Conservation (phyloP, 352 stramenopile species). For the Globisporangium ultimum region DNA sequence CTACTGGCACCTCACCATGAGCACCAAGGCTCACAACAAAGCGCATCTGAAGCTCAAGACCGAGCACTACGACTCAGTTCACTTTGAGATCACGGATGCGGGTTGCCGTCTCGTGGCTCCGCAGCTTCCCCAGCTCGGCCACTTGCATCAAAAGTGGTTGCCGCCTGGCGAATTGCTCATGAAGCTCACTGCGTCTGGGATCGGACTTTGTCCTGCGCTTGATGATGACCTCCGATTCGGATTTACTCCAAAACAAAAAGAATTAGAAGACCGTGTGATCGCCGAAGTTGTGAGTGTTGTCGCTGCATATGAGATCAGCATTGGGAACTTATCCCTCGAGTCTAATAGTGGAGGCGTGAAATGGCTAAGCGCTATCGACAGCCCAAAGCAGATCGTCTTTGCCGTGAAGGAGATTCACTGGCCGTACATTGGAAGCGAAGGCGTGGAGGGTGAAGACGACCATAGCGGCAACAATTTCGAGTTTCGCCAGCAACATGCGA, state of each 20-base stretch:
- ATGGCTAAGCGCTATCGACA: slow-evolving; percentile 32
- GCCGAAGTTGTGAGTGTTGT: slow-evolving; percentile 67
- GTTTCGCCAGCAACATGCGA: slow-evolving; percentile 14
- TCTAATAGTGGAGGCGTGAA: slow-evolving; percentile 19
- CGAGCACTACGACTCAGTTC: slow-evolving; percentile 43
- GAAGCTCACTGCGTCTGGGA: slow-evolving; percentile 47
- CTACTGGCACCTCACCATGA: slow-evolving; percentile 61
- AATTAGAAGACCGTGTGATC: slow-evolving; percentile 68
- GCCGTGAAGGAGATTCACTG: slow-evolving; percentile 72
- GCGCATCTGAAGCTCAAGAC: slow-evolving; percentile 57
- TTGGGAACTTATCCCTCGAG: slow-evolving; percentile 34
- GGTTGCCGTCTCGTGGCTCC: slow-evolving; percentile 57
- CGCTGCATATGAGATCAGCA: slow-evolving; percentile 52
- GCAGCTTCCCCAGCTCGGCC: slow-evolving; percentile 38
- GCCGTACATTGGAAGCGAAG: slow-evolving; percentile 51
- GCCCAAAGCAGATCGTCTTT: slow-evolving; percentile 65
- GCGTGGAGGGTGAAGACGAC: slow-evolving; percentile 11
- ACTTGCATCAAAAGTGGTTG: slow-evolving; percentile 31
- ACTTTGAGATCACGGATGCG: slow-evolving; percentile 65
- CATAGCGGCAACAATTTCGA: neutral
- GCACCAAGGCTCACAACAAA: slow-evolving; percentile 25
- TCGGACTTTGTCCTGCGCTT: slow-evolving; percentile 53
- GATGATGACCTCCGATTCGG: slow-evolving; percentile 29
- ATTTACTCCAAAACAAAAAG: slow-evolving; percentile 51
- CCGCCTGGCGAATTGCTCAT: slow-evolving; percentile 58